phyloP scores from a whole-genome alignment of 108 stramenopile species.

The Nitzschia sp. region DNA sequence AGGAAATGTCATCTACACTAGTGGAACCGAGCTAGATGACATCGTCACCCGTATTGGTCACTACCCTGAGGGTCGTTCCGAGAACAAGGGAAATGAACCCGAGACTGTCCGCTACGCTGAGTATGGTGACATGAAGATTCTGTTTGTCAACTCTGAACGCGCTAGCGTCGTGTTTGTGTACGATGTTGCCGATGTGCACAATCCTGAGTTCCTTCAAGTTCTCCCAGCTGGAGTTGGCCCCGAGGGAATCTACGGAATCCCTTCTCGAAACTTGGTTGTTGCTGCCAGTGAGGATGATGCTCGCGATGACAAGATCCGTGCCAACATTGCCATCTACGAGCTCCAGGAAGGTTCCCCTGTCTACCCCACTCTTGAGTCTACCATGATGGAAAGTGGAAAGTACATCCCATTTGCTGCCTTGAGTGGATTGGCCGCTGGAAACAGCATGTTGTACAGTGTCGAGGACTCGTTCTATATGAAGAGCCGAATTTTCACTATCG shows the following conservation, averaged over 20 bases:
- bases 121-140: conserved; percentile 25
- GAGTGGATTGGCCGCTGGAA: conserved; percentile 45
- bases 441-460: conserved; percentile 44
- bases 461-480: conserved; percentile 57
- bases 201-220: conserved; percentile 49
- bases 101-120: conserved; percentile 49
- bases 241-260: conserved; percentile 48
- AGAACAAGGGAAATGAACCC: conserved; percentile 68
- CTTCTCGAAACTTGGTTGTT: conserved; percentile 39
- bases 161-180: conserved; percentile 55
- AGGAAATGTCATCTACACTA: conserved; percentile 48
- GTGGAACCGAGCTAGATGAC: conserved; percentile 46
- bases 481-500: conserved; percentile 60
- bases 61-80: conserved; percentile 71
- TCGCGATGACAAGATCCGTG: conserved; percentile 50
- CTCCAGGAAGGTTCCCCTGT: conserved; percentile 16
- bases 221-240: conserved; percentile 58
- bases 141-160: conserved; percentile 67
- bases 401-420: conserved; percentile 63
- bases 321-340: conserved; percentile 43
- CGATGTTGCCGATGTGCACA: conserved; percentile 33
- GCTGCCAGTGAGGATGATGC: conserved; percentile 60
- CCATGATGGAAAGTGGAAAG: conserved; percentile 9
- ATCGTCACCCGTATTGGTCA: conserved; percentile 50
- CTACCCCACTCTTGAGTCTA: conserved; percentile 54